Evolutionary conservation across 257 asterid species (phyloP), one percentile per base, ranked within the genome.

Genomic region (Cynanchum wilfordii): DNA sequence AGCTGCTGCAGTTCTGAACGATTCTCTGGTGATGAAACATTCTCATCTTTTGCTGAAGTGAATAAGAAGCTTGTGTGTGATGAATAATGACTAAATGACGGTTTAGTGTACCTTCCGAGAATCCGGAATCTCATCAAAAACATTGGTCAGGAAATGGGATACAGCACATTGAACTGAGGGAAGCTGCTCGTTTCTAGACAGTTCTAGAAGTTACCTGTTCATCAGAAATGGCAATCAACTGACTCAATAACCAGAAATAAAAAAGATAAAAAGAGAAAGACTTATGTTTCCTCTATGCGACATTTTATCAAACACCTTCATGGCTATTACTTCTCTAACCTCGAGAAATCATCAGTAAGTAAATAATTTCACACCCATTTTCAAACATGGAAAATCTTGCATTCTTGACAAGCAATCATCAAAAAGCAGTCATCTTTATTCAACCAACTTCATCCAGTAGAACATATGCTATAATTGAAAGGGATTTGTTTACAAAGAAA

Each of bases 11-110:
- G 71, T 42, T 70, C 22, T 19, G 25, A 19, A 20, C 38, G 71
- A 50, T 68, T 66, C 7, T 68, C 66, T 0, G 33, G 55, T 45
- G 63, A 45, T 10, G 71, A 67, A n/a, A 66, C 68, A 20, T 38
- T 74, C 29, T 50, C 6, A 57, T 72, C 56, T 66, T 67, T 70
- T 9, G 7, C 22, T 51, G 77, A 73, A 73, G 65, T n/a, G 47
- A 63, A 25, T 25, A 69, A 54, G 9, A 64, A 66, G 60, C 44
- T 3, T 51, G 22, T 45, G 20, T 24, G n/a, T 22, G 72, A 54
- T 15, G 66, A 24, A 52, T 30, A 20, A 51, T 15, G n/a, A 33
- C 22, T 20, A 10, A 24, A 44, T 17, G 77, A 63, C 33, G 33
- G 44, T n/a, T 63, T 40, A 36, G 75, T 22, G 44, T 24, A 69